Conservation (phyloP, 202 grass and related monocot species). For the Zoysia matrella region DNA sequence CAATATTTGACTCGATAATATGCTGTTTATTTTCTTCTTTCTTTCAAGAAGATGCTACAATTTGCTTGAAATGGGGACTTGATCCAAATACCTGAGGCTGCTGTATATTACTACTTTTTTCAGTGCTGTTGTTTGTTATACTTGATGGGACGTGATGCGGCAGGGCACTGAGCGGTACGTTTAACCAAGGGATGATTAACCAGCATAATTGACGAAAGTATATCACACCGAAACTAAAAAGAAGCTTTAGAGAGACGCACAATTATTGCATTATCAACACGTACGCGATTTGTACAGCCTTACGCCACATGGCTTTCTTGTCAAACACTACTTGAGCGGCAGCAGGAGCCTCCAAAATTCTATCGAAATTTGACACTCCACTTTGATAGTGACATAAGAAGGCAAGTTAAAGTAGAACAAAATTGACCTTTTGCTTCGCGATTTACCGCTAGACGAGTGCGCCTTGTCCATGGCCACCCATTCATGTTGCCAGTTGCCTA, state of each 20-base stretch:
- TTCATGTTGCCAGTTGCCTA: conserved; percentile 26
- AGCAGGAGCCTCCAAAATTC: neutral
- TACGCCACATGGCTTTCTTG: neutral
- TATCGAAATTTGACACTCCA: neutral
- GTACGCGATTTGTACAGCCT: neutral
- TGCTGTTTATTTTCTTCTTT: no score
- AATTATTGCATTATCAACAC: neutral
- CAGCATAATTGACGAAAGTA: neutral
- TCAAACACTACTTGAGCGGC: conserved; percentile 1
- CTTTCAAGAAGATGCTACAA: neutral
- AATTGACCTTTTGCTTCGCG: neutral
- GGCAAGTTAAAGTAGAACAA: neutral
- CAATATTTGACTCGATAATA: neutral
- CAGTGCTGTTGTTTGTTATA: no score
- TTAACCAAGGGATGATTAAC: neutral
- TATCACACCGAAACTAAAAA: neutral
- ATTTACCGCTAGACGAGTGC: conserved; percentile 18
- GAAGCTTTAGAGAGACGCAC: neutral
- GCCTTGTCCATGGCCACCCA: neutral
- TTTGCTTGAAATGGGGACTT: neutral
- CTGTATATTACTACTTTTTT: no score
- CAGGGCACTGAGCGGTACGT: neutral
- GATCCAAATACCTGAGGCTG: no score
- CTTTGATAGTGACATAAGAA: neutral
- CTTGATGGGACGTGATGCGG: neutral